Conservation (phyloP, 306 rosid genomes). For the Cucumis cinereus region DNA sequence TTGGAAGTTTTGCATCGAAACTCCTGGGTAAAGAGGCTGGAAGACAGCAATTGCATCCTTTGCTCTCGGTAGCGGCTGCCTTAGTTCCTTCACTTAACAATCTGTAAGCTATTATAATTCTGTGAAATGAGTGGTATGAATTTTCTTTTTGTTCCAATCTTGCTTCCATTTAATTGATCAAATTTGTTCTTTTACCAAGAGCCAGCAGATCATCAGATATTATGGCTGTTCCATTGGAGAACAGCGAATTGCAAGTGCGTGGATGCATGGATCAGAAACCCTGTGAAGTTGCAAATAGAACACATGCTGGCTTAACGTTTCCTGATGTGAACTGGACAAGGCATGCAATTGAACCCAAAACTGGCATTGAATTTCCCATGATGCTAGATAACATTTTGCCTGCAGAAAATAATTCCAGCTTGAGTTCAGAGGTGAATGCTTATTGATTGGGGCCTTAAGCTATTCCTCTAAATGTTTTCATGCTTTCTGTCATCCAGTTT, state of each 20-base stretch:
- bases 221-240: constrained; percentile 40
- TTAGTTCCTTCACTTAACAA: constrained; percentile 66
- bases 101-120: constrained; percentile 35
- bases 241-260: constrained; percentile 29
- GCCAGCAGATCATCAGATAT: constrained; percentile 57
- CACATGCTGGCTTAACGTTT: constrained; percentile 31
- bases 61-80: constrained; percentile 57
- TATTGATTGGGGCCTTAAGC: background rate
- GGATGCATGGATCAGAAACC: constrained; percentile 36
- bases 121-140: constrained; percentile 7
- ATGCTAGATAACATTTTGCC: constrained; percentile 38
- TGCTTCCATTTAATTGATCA: background rate
- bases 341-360: constrained; percentile 65
- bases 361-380: constrained; percentile 85
- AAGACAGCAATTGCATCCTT: constrained; percentile 35
- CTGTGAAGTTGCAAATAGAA: constrained; percentile 41
- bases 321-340: constrained; percentile 38
- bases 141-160: background rate
- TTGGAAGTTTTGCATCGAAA: constrained; percentile 31
- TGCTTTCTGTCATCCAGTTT: background rate
- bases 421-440: constrained; percentile 59
- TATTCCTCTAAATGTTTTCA: background rate
- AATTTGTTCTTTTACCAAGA: constrained; percentile 13
- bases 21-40: constrained; percentile 44
- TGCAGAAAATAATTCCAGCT: constrained; percentile 33